Base-by-base conservation (phyloP, 176 grass and related monocot genomes). In the Luzula sylvatica region DNA sequence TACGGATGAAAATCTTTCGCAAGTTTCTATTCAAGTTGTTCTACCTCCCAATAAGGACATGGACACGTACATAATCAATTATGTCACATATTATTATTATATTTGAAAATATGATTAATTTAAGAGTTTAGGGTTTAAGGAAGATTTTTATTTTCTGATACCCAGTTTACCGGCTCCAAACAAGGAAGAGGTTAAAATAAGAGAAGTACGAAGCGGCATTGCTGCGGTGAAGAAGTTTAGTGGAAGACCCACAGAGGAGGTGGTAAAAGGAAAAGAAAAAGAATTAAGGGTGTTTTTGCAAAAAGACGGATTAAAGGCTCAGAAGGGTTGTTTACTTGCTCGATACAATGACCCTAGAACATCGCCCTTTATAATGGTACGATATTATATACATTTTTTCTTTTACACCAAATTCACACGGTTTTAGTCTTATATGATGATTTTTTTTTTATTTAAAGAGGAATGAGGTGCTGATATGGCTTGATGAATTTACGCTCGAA, bases 331-430 rank as follows among this genome's bases (percentile, higher is more conserved):
- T 76, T 56, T 89, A 67, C 90, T 82, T 56, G 90, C 84, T 20
- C 74, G 90, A 17, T 96, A 86, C 57, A 96, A 96, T 79, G 90
- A 96, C 75, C 84, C 84, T 53, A 75, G 77, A 20, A 96, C 90
- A 67, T 69, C 73, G 48, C 68, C 71, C 68, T 89, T 96, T 66
- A 32, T 89, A 61, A 89, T 86, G 84, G 90, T 96, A 82, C 67
- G 52, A 52, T 67, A 67, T 54, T 9, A 57, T 53, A 19, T 42
- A 23, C 3, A 13, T 22, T n/a, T 56, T 17, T 17, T 7, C 43
- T 53, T 23, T 67, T 1, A 48, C 17, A 39, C 20, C 14, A 26
- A n/a, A 26, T 38, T 7, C 9, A 28, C 2, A 27, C n/a, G 24
- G 17, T 18, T 32, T 15, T 32, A 6, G 3, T 17, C 15, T 23